A percentile compares a stretch with the other conserved stretches of the same genome.
phyloP scores from a whole-genome alignment of 148 eudicot species.

The Rhododendron ferrugineum region DNA sequence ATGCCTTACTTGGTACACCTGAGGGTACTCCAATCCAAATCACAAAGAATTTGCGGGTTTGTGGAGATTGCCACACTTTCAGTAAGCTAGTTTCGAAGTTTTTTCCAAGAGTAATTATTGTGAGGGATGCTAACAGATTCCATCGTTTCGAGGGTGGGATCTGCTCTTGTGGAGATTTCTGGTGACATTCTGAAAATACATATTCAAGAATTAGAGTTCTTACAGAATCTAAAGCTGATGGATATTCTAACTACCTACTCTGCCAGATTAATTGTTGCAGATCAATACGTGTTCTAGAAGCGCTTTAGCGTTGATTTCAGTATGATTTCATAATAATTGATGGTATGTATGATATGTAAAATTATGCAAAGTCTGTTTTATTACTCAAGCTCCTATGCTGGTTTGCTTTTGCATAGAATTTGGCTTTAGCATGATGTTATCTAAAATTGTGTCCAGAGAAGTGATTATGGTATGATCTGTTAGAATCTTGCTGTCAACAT shows the following conservation, averaged over 20 bases:
- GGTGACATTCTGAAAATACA: conserved; percentile 36
- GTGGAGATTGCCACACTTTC: conserved; percentile 81
- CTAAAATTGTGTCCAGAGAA: neutral
- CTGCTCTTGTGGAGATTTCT: conserved; percentile 87
- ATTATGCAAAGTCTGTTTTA: neutral
- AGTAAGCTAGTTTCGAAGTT: conserved; percentile 59
- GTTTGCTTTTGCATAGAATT: neutral
- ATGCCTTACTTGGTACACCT: conserved; percentile 51
- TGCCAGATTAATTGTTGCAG: neutral
- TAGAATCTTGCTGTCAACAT: neutral
- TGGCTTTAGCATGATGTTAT: neutral
- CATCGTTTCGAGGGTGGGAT: conserved; percentile 67
- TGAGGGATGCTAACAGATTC: conserved; percentile 85
- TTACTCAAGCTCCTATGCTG: neutral
- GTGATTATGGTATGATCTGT: neutral
- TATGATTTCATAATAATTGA: neutral
- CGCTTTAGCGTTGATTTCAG: neutral
- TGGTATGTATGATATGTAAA: neutral
- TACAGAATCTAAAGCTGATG: neutral
- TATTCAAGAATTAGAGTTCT: neutral
- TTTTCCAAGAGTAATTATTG: conserved; percentile 49
- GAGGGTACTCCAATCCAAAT: conserved; percentile 55
- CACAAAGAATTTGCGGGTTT: conserved; percentile 78
- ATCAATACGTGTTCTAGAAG: neutral
- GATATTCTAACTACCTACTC: neutral